phyloP scores from a whole-genome alignment of 2,329 filamentous ascomycete species.

The Colletotrichum kahawae region DNA sequence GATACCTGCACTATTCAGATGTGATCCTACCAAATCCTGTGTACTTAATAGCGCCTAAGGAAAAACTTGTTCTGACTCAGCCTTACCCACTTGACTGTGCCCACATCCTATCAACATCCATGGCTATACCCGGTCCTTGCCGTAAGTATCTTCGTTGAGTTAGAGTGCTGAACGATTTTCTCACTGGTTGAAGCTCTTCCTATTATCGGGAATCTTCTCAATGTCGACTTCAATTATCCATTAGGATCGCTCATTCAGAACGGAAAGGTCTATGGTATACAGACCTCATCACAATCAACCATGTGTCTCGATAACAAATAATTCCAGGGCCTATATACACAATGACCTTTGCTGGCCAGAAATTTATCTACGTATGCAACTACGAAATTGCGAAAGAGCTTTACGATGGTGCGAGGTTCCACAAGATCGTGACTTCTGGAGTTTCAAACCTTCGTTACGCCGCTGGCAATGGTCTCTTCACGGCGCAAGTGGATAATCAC shows the following conservation, averaged over 20 bases:
- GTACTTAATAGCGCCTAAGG: background rate
- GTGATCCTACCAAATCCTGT: background rate
- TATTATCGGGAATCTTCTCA: background rate
- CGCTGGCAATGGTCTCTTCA: background rate
- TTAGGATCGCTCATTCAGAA: background rate
- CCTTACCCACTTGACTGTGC: background rate
- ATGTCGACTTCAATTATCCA: background rate
- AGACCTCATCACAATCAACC: background rate
- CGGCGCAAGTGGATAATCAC: background rate
- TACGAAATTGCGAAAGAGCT: background rate
- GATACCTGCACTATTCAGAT: background rate
- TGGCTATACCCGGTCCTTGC: background rate
- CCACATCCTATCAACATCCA: background rate
- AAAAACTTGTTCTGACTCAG: background rate
- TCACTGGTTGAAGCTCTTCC: background rate
- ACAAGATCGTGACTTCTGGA: background rate
- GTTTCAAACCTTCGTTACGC: background rate
- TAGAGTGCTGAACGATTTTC: fast-evolving
- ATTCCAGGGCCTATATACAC: background rate
- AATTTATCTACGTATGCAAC: background rate
- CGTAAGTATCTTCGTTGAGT: background rate
- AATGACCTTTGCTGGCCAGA: background rate
- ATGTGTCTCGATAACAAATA: background rate
- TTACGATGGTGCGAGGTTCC: background rate
- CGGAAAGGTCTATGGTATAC: background rate